Percentiles rank a stretch among this genome's conserved stretches.
These are phyloP conservation scores for Meredithiella fracta DNA, from an alignment of 2,329 filamentous ascomycete genomes.

Conservation along the genomic window DNA sequence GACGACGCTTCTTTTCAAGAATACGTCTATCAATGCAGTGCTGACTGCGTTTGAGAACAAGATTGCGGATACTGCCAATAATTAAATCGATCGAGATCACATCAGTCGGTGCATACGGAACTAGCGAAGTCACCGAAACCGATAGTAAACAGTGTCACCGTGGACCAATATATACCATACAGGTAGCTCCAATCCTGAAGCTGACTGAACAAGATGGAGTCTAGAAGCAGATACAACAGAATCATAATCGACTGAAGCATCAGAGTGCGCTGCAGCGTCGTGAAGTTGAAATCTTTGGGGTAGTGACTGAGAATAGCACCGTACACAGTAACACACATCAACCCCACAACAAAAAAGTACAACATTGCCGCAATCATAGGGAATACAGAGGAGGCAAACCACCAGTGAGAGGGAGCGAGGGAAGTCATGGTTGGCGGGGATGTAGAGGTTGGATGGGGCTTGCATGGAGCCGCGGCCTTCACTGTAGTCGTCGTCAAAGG, in stretches of 20 bases:
- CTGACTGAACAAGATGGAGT: conserved; percentile 56
- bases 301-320: conserved; percentile 58
- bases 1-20: conserved; percentile 41
- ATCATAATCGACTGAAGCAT: conserved; percentile 84
- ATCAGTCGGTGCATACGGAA: conserved; percentile 70
- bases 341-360: conserved; percentile 61
- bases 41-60: conserved; percentile 42
- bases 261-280: conserved; percentile 65
- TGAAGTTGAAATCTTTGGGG: conserved; percentile 60
- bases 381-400: conserved; percentile 48
- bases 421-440: background rate
- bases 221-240: conserved; percentile 63
- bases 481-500: background rate
- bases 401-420: conserved; percentile 31
- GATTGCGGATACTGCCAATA: conserved; percentile 58
- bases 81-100: conserved; percentile 75
- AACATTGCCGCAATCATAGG: conserved; percentile 64
- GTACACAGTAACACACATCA: conserved; percentile 64
- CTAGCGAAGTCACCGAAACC: conserved; percentile 49
- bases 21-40: conserved; percentile 38
- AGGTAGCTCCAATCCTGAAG: conserved; percentile 62
- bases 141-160: conserved; percentile 51
- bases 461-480: too few species aligned
- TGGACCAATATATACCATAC: conserved; percentile 65
- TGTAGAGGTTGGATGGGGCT: background rate